Conservation (phyloP, 768 basidiomycete species). For the Leccinum incarnatum region DNA sequence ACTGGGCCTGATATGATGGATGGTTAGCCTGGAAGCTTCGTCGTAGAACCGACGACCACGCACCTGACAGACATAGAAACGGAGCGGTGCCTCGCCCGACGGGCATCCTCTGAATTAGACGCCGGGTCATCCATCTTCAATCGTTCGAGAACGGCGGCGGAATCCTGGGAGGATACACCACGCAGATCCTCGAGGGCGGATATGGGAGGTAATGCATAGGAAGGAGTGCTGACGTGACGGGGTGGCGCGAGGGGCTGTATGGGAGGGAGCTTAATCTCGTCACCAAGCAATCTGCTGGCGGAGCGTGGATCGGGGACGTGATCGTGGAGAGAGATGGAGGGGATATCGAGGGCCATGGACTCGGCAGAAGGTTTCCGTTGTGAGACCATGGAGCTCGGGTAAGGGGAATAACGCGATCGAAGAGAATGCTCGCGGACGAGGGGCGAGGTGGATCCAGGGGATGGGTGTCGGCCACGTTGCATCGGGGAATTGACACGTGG, state of each 20-base stretch:
- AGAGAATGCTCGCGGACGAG: constrained; percentile 23
- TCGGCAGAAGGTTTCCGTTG: constrained; percentile 27
- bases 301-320: constrained; percentile 24
- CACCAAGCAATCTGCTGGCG: constrained; percentile 27
- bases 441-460: constrained; percentile 26
- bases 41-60: not conserved
- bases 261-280: constrained; percentile 41
- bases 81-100: constrained; percentile 44
- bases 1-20: constrained; percentile 9
- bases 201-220: constrained; percentile 65
- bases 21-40: not conserved
- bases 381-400: constrained; percentile 33
- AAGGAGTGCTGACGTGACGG: constrained; percentile 31
- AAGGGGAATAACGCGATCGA: constrained; percentile 44
- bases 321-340: constrained; percentile 36
- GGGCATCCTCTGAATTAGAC: constrained; percentile 18
- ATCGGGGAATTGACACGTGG: constrained; percentile 30
- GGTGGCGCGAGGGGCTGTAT: constrained; percentile 36
- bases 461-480: constrained; percentile 29
- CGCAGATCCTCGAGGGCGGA: constrained; percentile 65
- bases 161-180: constrained; percentile 50
- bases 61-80: constrained; percentile 40
- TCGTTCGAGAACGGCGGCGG: constrained; percentile 63
- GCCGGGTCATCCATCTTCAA: constrained; percentile 52
- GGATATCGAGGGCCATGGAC: constrained; percentile 34